Base-by-base conservation (phyloP, 805 yeast species). In the Wickerhamiella alocasiicola region DNA sequence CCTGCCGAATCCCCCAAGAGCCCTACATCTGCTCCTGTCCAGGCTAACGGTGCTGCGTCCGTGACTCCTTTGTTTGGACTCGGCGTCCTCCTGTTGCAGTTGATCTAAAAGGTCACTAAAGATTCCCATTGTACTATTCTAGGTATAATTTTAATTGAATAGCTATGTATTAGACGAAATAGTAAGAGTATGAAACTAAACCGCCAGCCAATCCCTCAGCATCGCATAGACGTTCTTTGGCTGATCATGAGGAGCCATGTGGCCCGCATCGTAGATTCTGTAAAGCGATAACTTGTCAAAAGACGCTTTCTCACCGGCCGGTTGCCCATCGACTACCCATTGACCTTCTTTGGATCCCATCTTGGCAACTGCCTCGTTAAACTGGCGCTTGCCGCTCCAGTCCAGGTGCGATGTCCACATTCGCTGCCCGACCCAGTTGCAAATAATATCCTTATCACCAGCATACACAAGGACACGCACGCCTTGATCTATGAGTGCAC, bases 381-480 rank as follows among this genome's bases (percentile, higher is more conserved):
- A 81, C 43, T 67, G 71, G 24, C 69, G 69, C 29, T 67, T 62
- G 29, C 72, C 72, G 21, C 68, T 59, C 81, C 83, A 81, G 54
- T 80, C 81, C 42, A 84, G 68, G 23, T 53, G 42, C 55, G 81
- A 68, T 28, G 88, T 67, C 94, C 95, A 82, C n/a, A 80, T 91
- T 55, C 75, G 72, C 60, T 84, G 85, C 49, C 96, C 96, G 55
- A 88, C 71, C 95, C 95, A 87, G 67, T 88, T 87, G 66, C 95
- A 87, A 57, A 87, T 87, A 62, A 77, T 87, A 62, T 87, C 96
- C 64, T 84, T 83, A 65, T 87, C n/a, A n/a, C n/a, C n/a, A n/a
- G n/a, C n/a, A n/a, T n/a, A n/a, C n/a, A n/a, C n/a, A n/a, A n/a
- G n/a, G n/a, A n/a, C n/a, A n/a, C n/a, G n/a, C n/a, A n/a, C n/a